Conservation (phyloP, 805 yeast genomes). For the Saccharomycopsis babjevae region DNA sequence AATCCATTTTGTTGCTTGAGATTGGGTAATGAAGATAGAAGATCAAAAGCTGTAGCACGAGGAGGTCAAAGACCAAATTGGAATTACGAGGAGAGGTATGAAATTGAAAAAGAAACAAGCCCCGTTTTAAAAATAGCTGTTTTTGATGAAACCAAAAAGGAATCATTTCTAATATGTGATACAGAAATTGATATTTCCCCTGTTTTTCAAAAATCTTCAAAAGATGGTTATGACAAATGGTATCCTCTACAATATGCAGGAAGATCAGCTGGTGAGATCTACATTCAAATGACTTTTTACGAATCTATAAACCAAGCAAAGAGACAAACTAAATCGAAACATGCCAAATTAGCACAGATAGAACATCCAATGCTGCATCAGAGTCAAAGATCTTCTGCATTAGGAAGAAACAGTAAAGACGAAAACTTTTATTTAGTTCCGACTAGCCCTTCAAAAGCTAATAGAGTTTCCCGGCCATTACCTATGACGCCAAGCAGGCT, state of each 20-base stretch:
- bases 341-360: constrained; percentile 11
- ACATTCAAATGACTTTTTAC: constrained; percentile 85
- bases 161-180: constrained; percentile 82
- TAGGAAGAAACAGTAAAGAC: neutral
- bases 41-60: constrained; percentile 65
- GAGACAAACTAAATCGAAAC: constrained; percentile 13
- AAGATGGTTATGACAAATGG: constrained; percentile 83
- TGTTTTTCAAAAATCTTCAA: constrained; percentile 54
- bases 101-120: constrained; percentile 50
- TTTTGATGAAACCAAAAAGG: constrained; percentile 73
- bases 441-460: neutral
- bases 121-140: constrained; percentile 62
- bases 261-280: constrained; percentile 79
- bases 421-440: neutral
- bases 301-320: constrained; percentile 32
- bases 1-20: constrained; percentile 82
- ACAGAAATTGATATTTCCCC: constrained; percentile 67
- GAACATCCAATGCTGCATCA: constrained; percentile 16
- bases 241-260: constrained; percentile 56
- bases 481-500: neutral
- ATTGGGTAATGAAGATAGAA: constrained; percentile 70
- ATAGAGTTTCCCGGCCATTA: neutral
- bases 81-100: constrained; percentile 66
- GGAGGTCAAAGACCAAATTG: constrained; percentile 95
- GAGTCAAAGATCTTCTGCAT: constrained; percentile 2